Conservation (phyloP, 2,329 filamentous ascomycete species). For the Penicillium janthinellum region DNA sequence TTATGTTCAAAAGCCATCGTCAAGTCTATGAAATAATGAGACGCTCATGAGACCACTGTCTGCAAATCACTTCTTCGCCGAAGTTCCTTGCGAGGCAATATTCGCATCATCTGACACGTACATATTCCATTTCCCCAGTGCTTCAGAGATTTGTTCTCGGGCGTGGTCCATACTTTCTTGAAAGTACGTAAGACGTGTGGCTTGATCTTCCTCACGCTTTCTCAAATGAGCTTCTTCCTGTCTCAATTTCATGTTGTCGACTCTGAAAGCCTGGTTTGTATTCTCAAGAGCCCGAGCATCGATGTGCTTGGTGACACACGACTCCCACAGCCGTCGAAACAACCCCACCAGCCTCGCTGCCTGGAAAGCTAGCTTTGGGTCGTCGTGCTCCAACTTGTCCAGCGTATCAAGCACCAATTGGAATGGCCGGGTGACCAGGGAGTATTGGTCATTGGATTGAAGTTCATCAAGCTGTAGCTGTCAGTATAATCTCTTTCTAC, state of each 20-base stretch:
- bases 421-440: not conserved
- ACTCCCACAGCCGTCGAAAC: conserved; percentile 10
- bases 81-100: not conserved
- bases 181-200: not conserved
- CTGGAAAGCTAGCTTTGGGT: conserved; percentile 9
- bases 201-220: not conserved
- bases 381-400: conserved; percentile 2
- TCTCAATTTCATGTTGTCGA: not conserved
- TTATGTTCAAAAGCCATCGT: not conserved
- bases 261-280: conserved; percentile 1
- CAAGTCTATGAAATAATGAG: not conserved
- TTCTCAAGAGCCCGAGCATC: not conserved
- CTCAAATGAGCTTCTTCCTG: not conserved
- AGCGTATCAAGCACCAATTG: not conserved
- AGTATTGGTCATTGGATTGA: not conserved
- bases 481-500: not conserved
- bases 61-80: not conserved
- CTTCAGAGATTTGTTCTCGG: not conserved
- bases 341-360: conserved; percentile 6
- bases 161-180: not conserved
- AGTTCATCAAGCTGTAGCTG: not conserved
- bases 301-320: conserved; percentile 6
- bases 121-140: not conserved
- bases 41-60: not conserved
- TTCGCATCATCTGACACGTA: not conserved